Base-by-base conservation (phyloP, 2,329 filamentous ascomycete species). In the Aureobasidium sp. region DNA sequence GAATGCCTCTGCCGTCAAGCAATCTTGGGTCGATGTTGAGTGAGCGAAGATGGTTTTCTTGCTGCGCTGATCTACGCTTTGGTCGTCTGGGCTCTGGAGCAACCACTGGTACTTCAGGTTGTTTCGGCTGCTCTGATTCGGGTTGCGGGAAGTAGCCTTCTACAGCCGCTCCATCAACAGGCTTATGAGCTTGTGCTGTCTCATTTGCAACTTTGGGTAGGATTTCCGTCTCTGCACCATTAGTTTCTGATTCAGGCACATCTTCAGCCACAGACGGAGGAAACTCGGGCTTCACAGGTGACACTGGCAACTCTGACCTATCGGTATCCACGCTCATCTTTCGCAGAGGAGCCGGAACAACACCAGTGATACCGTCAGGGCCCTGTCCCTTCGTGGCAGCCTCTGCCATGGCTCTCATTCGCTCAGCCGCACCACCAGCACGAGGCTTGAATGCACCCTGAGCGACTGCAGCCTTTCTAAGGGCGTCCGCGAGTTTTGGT, bases 291-390 rank as follows among this genome's bases (percentile, higher is more conserved):
- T 62, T 62, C 27, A 34, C 24, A 29, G 53, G 53, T 39, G 53
- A 53, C 12, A 41, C 24, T 5, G 55, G 48, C 29, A 44, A 9
- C 13, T 63, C 55, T 17, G 55, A 29, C 43, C 39, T 44, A 15
- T 47, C 55, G 9, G 57, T 37, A 24, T 66, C 64, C 13, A 63
- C 50, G 52, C 63, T 64, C 27, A 41, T 48, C 50, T 63, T 65
- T 20, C 64, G 50, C 76, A 75, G 47, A 77, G 92, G 92, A 3
- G 92, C 89, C 27, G 90, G 90, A 26, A 97, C 88, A 41, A 97
- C 92, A 43, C 87, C 84, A 13, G 88, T 96, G 66, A 97, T 96
- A 2, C 92, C 93, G 76, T 97, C 92, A 7, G 91, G 89, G 5
- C 88, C 91, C 29, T 64, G 76, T 62, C 82, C 84, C 36, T 60